Conservation (phyloP, 1,284 basidiomycete genomes). For the Boletus albobrunnescens region DNA sequence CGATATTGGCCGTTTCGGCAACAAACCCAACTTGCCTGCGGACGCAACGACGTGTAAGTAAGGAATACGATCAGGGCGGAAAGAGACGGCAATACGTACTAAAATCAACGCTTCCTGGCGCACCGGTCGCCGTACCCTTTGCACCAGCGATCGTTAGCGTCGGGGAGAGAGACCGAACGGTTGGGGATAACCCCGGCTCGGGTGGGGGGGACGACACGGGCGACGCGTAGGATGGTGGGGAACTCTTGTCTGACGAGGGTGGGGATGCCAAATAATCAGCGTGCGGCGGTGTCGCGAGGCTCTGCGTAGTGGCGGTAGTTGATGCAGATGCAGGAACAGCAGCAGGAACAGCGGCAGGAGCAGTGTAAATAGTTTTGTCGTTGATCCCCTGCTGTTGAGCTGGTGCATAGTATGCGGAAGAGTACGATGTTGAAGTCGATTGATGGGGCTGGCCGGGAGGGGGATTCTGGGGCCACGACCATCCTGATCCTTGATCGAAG, state of each 20-base stretch:
- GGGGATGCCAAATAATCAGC: background rate
- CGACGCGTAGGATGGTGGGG: conserved; percentile 12
- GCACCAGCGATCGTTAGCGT: conserved; percentile 5
- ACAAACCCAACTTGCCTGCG: conserved; percentile 56
- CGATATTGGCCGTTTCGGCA: conserved; percentile 71
- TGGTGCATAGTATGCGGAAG: background rate
- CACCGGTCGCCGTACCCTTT: conserved; percentile 4
- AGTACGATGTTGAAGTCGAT: background rate
- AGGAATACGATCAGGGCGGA: background rate
- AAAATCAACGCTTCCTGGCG: conserved; percentile 25
- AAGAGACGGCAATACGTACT: conserved; percentile 14
- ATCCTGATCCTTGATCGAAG: conserved; percentile 49
- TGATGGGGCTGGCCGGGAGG: conserved; percentile 4
- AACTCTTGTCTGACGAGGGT: background rate
- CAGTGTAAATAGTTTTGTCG: conserved; percentile 6
- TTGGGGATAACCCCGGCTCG: background rate
- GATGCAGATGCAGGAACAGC: background rate
- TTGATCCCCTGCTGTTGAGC: conserved; percentile 8
- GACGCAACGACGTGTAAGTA: background rate
- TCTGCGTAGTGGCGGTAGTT: background rate
- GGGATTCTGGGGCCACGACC: conserved; percentile 18
- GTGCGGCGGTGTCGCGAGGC: background rate
- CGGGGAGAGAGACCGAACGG: conserved; percentile 12
- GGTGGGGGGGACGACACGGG: conserved; percentile 4
- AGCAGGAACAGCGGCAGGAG: background rate